These are phyloP conservation scores for Teratosphaeriaceae sp. DNA, from an alignment of 2,329 filamentous ascomycete species.

Conservation along the genomic window DNA sequence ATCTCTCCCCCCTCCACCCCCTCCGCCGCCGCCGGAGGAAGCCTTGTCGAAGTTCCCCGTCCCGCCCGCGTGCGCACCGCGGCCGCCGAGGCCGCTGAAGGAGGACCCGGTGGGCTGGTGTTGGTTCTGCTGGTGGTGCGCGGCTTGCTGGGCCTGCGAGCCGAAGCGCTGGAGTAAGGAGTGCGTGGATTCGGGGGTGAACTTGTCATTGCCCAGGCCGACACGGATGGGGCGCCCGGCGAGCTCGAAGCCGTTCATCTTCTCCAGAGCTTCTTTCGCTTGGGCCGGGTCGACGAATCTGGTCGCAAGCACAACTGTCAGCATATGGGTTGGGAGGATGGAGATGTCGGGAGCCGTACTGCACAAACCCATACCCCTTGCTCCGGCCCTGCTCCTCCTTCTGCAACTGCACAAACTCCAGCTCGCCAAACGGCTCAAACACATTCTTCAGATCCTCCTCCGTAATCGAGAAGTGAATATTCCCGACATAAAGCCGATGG, in stretches of 20 bases:
- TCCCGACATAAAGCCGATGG: constrained; percentile 96
- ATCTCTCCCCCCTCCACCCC: constrained; percentile 71
- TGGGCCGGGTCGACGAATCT: constrained; percentile 63
- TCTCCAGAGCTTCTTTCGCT: constrained; percentile 90
- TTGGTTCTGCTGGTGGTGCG: constrained; percentile 42
- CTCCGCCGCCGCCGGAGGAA: no score
- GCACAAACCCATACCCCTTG: constrained; percentile 95
- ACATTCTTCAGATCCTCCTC: constrained; percentile 93
- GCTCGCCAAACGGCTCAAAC: constrained; percentile 94
- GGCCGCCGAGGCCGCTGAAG: constrained; percentile 84
- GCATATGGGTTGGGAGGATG: not conserved
- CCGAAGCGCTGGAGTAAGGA: constrained; percentile 89
- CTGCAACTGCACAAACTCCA: constrained; percentile 95
- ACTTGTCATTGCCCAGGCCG: constrained; percentile 99
- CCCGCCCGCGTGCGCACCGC: constrained; percentile 73
- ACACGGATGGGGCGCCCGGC: constrained; percentile 96
- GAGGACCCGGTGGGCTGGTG: no score
- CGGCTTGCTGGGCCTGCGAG: constrained; percentile 51
- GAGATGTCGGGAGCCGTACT: constrained; percentile 79
- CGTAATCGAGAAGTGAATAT: constrained; percentile 99
- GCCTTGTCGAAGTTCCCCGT: constrained; percentile 78
- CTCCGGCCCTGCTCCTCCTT: constrained; percentile 89
- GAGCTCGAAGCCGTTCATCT: constrained; percentile 99
- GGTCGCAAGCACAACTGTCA: constrained; percentile 10
- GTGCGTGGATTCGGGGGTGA: constrained; percentile 93